These are phyloP conservation scores for Fulvia fulva DNA, from an alignment of 2,329 filamentous ascomycete species.

Conservation along the genomic window DNA sequence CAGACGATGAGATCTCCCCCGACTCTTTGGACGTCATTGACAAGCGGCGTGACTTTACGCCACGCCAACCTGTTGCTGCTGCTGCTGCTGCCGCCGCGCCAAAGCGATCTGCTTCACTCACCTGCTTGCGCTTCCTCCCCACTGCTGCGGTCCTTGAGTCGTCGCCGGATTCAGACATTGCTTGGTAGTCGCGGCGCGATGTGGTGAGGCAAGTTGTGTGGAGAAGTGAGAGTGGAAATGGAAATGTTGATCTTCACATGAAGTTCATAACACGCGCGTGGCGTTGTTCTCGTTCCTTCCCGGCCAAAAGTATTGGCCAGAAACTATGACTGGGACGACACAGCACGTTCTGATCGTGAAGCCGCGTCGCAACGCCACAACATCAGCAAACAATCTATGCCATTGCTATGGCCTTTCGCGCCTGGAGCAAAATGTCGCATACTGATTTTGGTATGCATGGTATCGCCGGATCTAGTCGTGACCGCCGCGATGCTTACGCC, in stretches of 20 bases:
- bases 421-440: too few species aligned
- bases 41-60: background rate
- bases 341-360: background rate
- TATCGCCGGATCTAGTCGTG: too few species aligned
- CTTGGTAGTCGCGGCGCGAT: background rate
- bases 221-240: background rate
- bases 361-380: background rate
- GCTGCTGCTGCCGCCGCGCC: background rate
- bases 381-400: too few species aligned
- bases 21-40: constrained; percentile 3
- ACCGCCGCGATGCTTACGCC: too few species aligned
- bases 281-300: too few species aligned
- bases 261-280: background rate
- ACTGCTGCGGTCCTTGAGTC: constrained; percentile 7
- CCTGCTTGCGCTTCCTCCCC: constrained; percentile 8
- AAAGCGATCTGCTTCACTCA: background rate
- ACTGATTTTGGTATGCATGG: too few species aligned
- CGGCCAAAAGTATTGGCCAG: too few species aligned
- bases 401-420: too few species aligned
- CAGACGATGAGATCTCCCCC: constrained; percentile 4
- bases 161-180: constrained; percentile 7
- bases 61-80: background rate
- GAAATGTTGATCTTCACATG: background rate
- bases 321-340: background rate
- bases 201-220: background rate